Conservation (phyloP, 192 early-diverging fungal genomes). For the Gonapodya prolifera region DNA sequence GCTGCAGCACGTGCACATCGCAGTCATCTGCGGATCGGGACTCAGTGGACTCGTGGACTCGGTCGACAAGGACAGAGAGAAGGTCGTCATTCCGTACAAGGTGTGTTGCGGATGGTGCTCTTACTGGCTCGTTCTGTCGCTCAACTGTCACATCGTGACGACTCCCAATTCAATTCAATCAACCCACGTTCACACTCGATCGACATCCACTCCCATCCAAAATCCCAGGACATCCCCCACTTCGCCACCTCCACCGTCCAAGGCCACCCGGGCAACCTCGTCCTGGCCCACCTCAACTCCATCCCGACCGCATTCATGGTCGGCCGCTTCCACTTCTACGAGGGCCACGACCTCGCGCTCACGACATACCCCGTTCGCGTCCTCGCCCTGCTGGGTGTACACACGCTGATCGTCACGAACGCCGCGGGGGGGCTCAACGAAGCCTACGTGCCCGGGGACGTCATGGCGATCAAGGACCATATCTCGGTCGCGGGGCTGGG, state of each 20-base stretch:
- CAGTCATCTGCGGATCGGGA: constrained; percentile 73
- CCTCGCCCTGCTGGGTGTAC: constrained; percentile 65
- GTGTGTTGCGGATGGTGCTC: constrained; percentile 9
- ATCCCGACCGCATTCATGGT: constrained; percentile 53
- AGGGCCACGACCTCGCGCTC: constrained; percentile 56
- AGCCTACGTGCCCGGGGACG: constrained; percentile 68
- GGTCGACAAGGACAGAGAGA: constrained; percentile 34
- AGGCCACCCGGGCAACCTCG: constrained; percentile 68
- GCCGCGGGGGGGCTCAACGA: constrained; percentile 72
- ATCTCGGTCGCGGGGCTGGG: constrained; percentile 45
- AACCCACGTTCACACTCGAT: neutral
- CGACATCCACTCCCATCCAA: neutral
- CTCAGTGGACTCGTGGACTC: constrained; percentile 66
- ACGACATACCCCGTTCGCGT: constrained; percentile 79
- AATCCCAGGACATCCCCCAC: constrained; percentile 73
- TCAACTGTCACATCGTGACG: too few species aligned
- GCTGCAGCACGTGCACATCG: constrained; percentile 42
- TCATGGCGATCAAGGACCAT: constrained; percentile 69
- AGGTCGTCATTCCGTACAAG: constrained; percentile 53
- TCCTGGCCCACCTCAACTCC: constrained; percentile 68
- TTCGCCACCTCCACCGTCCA: constrained; percentile 64
- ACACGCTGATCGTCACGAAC: constrained; percentile 70
- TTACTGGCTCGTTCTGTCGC: too few species aligned
- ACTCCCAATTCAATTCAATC: too few species aligned
- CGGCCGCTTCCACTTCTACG: constrained; percentile 7